Evolutionary conservation across 257 asterid species (phyloP).

Genomic region (Anisodus tanguticus): DNA sequence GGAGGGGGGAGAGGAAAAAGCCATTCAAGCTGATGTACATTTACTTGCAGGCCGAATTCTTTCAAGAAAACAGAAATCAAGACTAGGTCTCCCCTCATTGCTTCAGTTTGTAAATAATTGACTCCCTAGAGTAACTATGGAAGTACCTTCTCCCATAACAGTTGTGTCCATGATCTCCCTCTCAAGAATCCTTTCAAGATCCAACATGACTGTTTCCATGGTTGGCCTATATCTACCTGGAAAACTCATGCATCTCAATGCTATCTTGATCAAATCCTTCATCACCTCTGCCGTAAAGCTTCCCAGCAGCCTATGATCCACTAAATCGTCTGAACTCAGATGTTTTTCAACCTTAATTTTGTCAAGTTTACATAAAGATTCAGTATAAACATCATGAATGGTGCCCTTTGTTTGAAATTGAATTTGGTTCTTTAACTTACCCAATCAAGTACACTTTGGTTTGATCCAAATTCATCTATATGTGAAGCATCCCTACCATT

Average conservation of each 20-base stretch:
- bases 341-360: slow-evolving; percentile 48
- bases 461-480: slow-evolving; percentile 49
- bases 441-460: slow-evolving; percentile 54
- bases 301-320: slow-evolving; percentile 57
- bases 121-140: slow-evolving; percentile 69
- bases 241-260: slow-evolving; percentile 54
- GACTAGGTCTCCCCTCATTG: not conserved
- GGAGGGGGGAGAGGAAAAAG: not conserved
- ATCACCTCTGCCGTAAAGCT: slow-evolving; percentile 70
- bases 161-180: slow-evolving; percentile 67
- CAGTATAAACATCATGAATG: not conserved
- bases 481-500: slow-evolving; percentile 59
- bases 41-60: not conserved
- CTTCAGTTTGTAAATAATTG: slow-evolving; percentile 55
- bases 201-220: slow-evolving; percentile 53
- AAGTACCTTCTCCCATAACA: slow-evolving; percentile 61
- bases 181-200: slow-evolving; percentile 67
- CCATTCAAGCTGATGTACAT: slow-evolving; percentile 13
- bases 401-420: not conserved
- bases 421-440: slow-evolving; percentile 43
- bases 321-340: slow-evolving; percentile 42
- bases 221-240: slow-evolving; percentile 57
- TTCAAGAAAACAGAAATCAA: not conserved
- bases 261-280: slow-evolving; percentile 57
- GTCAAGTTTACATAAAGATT: not conserved